Evolutionary conservation across 306 rosid genomes (phyloP), one percentile per base, ranked within the genome.

Genomic region (Malus sieversii): DNA sequence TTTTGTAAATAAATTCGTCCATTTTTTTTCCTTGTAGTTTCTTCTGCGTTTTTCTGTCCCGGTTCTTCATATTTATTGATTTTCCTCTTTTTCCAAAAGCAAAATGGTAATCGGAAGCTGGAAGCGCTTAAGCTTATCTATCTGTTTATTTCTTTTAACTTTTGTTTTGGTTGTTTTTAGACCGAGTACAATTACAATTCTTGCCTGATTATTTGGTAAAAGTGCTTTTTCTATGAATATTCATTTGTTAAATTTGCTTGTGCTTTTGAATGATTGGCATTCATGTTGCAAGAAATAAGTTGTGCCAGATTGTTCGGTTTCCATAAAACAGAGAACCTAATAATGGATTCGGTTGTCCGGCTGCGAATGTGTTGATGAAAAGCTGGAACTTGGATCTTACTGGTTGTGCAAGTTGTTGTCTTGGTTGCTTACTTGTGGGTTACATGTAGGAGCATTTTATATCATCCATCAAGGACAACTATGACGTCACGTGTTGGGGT

Each of bases 401-500:
- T 19, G 18, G 42, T 30, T 30, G n/a, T 27, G 51, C 48, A 79
- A 73, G 45, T 55, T 25, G 10, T 75, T 66, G n/a, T 35, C 78
- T 77, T 85, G 80, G 85, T 82, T 78, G 84, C 89, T 86, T 75
- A 89, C 84, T 76, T 79, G 82, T 30, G 78, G 87, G 84, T 89
- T 86, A 57, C 79, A 72, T 90, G 77, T 84, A 92, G 97, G 97
- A 95, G 85, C 85, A 89, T 75, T 58, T 60, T 71, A 82, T 88
- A 79, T 73, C 88, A 46, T 75, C 74, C 64, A 73, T 77, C 80
- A 72, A 66, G 9, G 97, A 88, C 62, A 85, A 86, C 71, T 68
- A 53, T 19, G 93, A 92, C 82, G 88, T 89, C 10, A 88, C 83
- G 13, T 95, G 99, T 83, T 95, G 99, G 99, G 99, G 97, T 57